Percentiles rank a stretch among this genome's conserved stretches.
phyloP scores from a whole-genome alignment of 2,329 filamentous ascomycete genomes.

The Ascochyta koolunga region DNA sequence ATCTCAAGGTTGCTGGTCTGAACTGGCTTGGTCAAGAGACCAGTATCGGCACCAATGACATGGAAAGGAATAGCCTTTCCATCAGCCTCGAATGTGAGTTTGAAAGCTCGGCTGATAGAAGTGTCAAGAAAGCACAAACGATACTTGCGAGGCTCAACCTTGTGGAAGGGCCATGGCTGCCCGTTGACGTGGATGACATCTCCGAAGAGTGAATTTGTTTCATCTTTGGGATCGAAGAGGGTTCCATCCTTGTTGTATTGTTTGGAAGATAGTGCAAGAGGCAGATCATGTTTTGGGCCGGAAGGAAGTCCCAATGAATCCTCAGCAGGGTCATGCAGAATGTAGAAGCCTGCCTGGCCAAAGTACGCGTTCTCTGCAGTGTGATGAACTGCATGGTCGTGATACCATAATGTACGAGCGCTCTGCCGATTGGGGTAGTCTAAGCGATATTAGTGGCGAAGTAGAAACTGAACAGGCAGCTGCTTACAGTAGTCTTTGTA shows the following conservation, averaged over 20 bases:
- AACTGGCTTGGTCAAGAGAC: slow-evolving; percentile 50
- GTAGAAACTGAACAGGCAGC: not conserved
- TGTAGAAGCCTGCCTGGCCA: slow-evolving; percentile 64
- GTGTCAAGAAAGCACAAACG: slow-evolving; percentile 62
- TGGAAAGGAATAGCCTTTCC: slow-evolving; percentile 55
- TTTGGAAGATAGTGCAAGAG: slow-evolving; percentile 59
- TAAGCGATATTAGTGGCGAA: slow-evolving; percentile 13
- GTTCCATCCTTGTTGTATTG: slow-evolving; percentile 61
- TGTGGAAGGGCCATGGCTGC: slow-evolving; percentile 64
- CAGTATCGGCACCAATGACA: slow-evolving; percentile 62
- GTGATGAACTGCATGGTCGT: slow-evolving; percentile 50
- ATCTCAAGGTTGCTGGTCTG: slow-evolving; percentile 53
- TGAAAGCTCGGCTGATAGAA: slow-evolving; percentile 51
- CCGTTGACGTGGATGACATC: slow-evolving; percentile 66
- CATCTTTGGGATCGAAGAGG: slow-evolving; percentile 56
- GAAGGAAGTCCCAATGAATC: slow-evolving; percentile 57
- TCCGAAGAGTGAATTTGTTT: slow-evolving; percentile 59
- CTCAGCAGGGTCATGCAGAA: slow-evolving; percentile 60
- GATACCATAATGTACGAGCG: slow-evolving; percentile 64
- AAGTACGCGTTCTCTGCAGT: slow-evolving; percentile 65
- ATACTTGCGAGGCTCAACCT: slow-evolving; percentile 67
- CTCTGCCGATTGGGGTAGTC: slow-evolving; percentile 63
- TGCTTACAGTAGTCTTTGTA: slow-evolving; percentile 54
- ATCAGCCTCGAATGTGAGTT: slow-evolving; percentile 55
- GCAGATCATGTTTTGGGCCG: slow-evolving; percentile 60